phyloP scores from a whole-genome alignment of 2,329 filamentous ascomycete species.

The Teratosphaeria destructans region DNA sequence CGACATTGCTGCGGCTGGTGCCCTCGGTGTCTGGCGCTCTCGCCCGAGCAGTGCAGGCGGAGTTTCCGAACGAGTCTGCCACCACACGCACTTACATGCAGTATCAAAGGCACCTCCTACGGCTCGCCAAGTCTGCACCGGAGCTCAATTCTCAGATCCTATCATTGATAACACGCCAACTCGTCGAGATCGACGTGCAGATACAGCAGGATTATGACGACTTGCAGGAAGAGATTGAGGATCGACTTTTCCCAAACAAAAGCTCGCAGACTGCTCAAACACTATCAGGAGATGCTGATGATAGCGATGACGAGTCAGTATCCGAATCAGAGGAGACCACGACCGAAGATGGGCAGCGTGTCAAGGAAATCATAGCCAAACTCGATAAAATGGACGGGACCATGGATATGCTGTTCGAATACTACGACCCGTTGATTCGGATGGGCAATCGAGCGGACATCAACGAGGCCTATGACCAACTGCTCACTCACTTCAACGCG shows the following conservation, averaged over 20 bases:
- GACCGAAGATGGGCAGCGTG: constrained; percentile 47
- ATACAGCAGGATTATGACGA: constrained; percentile 92
- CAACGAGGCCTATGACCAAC: constrained; percentile 62
- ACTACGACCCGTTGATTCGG: constrained; percentile 65
- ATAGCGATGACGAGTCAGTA: constrained; percentile 61
- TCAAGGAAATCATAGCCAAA: constrained; percentile 66
- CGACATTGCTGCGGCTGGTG: constrained; percentile 67
- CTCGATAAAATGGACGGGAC: constrained; percentile 87
- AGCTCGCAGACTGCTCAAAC: constrained; percentile 28
- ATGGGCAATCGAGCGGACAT: constrained; percentile 58
- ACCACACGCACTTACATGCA: constrained; percentile 68
- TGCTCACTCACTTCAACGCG: constrained; percentile 76
- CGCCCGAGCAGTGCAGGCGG: constrained; percentile 35
- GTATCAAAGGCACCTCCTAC: constrained; percentile 79
- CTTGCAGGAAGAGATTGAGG: constrained; percentile 75
- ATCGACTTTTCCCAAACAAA: constrained; percentile 51
- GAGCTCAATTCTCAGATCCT: constrained; percentile 71
- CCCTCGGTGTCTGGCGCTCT: constrained; percentile 67
- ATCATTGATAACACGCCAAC: constrained; percentile 69
- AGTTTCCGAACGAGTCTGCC: constrained; percentile 43
- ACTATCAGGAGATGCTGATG: constrained; percentile 39
- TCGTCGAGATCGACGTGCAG: constrained; percentile 91
- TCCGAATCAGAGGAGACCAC: constrained; percentile 50
- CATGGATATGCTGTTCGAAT: constrained; percentile 75
- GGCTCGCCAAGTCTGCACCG: constrained; percentile 65